These are phyloP conservation scores for Magnolia kwangsiensis DNA, from an alignment of 164 flowering plant genomes.

Conservation along the genomic window DNA sequence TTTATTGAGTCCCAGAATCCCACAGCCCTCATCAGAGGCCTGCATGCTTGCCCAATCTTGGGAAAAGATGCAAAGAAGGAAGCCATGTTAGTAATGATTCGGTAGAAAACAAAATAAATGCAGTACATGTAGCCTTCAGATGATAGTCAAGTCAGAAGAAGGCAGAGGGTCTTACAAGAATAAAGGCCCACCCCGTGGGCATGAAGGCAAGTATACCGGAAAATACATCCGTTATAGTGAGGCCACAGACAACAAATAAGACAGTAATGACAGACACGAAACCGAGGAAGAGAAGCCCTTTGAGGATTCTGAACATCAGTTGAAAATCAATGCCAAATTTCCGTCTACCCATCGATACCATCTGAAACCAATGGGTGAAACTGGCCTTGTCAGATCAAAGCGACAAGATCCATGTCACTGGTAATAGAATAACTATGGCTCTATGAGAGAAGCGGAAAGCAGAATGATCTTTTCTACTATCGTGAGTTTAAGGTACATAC, in stretches of 20 bases:
- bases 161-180: slow-evolving; percentile 54
- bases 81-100: not conserved
- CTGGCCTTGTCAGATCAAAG: not conserved
- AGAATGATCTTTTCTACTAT: not conserved
- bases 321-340: slow-evolving; percentile 87
- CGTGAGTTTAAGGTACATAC: slow-evolving; percentile 28
- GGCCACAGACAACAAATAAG: slow-evolving; percentile 75
- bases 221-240: slow-evolving; percentile 67
- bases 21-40: slow-evolving; percentile 44
- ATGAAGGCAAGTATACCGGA: slow-evolving; percentile 76
- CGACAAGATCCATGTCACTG: not conserved
- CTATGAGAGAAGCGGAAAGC: too few relatives aligned
- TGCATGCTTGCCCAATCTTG: slow-evolving; percentile 85
- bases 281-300: slow-evolving; percentile 83
- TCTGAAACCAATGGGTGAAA: slow-evolving; percentile 35
- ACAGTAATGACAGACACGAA: slow-evolving; percentile 83
- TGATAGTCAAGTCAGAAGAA: too few relatives aligned
- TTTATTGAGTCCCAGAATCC: slow-evolving; percentile 80
- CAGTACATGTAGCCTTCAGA: not conserved
- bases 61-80: slow-evolving; percentile 1
- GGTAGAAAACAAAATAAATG: not conserved
- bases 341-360: slow-evolving; percentile 93
- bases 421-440: not conserved
- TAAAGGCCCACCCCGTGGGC: slow-evolving; percentile 96
- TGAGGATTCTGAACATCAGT: slow-evolving; percentile 93